Evolutionary conservation across 768 basidiomycete species (phyloP), one percentile per base, ranked within the genome.

Genomic region (Lactifluus echinatus): DNA sequence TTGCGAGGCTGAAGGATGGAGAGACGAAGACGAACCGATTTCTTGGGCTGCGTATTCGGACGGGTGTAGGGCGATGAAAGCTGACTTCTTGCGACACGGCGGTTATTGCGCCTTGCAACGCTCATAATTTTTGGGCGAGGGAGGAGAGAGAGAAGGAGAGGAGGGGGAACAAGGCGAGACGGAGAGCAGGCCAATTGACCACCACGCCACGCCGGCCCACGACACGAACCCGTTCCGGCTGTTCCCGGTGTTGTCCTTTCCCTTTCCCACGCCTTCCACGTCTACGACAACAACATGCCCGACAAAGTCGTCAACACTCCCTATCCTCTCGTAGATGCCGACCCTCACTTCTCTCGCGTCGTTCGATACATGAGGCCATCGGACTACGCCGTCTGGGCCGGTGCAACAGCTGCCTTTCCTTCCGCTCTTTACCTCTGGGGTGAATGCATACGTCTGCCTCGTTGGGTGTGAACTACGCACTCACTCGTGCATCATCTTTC

Each of bases 251-350:
- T 29, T 37, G 12, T 55, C 12, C 31, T 53, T 45, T n/a, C n/a
- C n/a, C 12, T 24, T 53, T 53, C 58, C 53, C 58, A 55, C 53
- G 58, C 45, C 53, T 24, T 52, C 57, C 56, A 48, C 53, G 23
- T 26, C 14, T 11, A 14, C 52, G 23, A 44, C 53, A 8, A 48
- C 53, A 44, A 70, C 60, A 79, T 80, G 79, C 78, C 81, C 50
- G 68, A 76, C 71, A 79, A 79, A 68, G 72, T 76, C 65, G 73
- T 77, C 57, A 71, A 73, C 66, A 82, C 87, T 39, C 83, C 84
- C 24, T 95, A 83, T 74, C 93, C 93, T 47, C 84, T 95, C 72
- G 89, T 98, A 73, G 95, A 97, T 72, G 76, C 83, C 0, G 95
- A 98, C 76, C 95, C 95, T 10, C 89, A 96, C 75, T 84, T 84